These are phyloP conservation scores for Botrytis porri DNA, from an alignment of 2,329 filamentous ascomycete species.

Conservation along the genomic window DNA sequence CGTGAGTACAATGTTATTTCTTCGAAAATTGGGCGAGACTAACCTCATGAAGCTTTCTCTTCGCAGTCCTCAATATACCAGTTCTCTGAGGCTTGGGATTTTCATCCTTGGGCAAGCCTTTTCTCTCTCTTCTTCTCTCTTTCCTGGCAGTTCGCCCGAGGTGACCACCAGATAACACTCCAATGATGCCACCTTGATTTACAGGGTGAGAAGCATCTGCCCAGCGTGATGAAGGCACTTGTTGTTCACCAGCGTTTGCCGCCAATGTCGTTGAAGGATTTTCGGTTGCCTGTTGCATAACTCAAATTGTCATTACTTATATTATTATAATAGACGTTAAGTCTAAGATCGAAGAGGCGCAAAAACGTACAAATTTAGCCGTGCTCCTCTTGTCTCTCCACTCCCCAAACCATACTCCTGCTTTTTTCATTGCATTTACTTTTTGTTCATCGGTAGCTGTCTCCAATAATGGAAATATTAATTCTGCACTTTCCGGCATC, in stretches of 20 bases:
- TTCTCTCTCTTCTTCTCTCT: conserved; percentile 10
- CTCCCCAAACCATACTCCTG: conserved; percentile 39
- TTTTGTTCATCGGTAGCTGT: conserved; percentile 33
- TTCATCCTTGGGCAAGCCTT: conserved; percentile 8
- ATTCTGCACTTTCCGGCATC: conserved; percentile 41
- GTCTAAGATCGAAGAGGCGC: too few relatives aligned
- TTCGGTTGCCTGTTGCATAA: conserved; percentile 22
- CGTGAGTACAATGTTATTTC: background rate
- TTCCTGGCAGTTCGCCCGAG: conserved; percentile 33
- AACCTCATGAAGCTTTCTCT: conserved; percentile 19
- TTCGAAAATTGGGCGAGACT: conserved; percentile 13
- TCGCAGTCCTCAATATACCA: conserved; percentile 16
- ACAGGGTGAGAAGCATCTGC: conserved; percentile 51
- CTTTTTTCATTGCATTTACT: conserved; percentile 37
- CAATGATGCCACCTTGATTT: conserved; percentile 46
- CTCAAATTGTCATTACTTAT: background rate
- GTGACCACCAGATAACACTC: conserved; percentile 44
- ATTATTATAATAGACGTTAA: too few relatives aligned
- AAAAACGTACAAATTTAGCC: conserved; percentile 37
- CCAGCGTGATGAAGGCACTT: conserved; percentile 46
- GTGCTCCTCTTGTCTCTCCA: conserved; percentile 38
- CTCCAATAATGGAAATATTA: conserved; percentile 42
- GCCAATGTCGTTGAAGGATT: conserved; percentile 44
- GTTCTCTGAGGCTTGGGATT: conserved; percentile 10
- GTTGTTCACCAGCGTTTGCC: conserved; percentile 26